Evolutionary conservation across 495 filamentous ascomycete genomes (phyloP).

Genomic region (Hyaloscypha finlandica): DNA sequence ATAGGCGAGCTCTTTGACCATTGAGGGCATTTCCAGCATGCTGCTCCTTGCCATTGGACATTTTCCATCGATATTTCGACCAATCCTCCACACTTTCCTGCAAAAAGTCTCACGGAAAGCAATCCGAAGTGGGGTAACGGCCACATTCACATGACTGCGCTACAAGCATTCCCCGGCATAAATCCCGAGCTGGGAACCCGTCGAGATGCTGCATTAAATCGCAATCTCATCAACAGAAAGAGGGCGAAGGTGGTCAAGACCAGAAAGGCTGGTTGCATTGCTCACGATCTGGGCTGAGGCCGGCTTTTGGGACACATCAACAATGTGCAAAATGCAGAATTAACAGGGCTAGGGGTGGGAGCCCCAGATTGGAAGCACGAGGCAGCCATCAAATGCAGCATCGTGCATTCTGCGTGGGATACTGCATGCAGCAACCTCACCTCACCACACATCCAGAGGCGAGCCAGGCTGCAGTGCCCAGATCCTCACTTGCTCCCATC

Average conservation of each 20-base stretch:
- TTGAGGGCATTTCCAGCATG: background rate
- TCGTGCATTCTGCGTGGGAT: slow-evolving; percentile 12
- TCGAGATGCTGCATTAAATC: background rate
- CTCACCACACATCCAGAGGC: background rate
- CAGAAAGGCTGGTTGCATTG: background rate
- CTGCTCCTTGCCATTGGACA: background rate
- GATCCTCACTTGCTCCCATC: background rate
- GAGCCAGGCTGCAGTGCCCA: background rate
- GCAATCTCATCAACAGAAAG: background rate
- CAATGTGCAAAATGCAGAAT: background rate
- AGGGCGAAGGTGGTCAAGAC: background rate
- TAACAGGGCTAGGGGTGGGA: background rate
- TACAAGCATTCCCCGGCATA: background rate
- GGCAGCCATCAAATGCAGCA: slow-evolving; percentile 4
- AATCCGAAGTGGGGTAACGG: background rate
- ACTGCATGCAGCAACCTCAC: slow-evolving; percentile 28
- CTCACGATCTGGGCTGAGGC: background rate
- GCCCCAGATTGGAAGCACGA: background rate
- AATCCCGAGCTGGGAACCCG: background rate
- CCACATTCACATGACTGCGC: background rate
- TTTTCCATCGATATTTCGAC: background rate
- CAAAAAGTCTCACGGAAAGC: background rate
- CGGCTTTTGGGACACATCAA: background rate
- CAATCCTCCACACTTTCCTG: background rate
- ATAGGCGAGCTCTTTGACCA: background rate